Evolutionary conservation across 129 eudicot genomes (phyloP), one percentile per base, ranked within the genome.

Genomic region (Dittrichia graveolens): DNA sequence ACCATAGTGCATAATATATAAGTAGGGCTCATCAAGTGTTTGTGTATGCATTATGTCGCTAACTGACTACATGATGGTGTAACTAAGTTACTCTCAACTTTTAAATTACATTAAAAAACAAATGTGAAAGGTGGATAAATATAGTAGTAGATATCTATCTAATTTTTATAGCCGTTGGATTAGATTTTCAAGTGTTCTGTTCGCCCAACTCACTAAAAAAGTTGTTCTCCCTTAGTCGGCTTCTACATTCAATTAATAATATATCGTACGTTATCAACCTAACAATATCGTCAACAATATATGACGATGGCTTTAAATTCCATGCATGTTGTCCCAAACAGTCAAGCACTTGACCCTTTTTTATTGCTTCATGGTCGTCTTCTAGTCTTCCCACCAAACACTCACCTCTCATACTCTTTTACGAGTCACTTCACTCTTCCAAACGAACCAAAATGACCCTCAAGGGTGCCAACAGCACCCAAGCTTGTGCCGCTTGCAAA

Each of bases 401-500:
- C 57, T 35, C 59, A 65, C 48, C 34, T 11, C 12, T 52, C 7
- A 56, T 37, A 64, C 38, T 2, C 19, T 53, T 56, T 57, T 59
- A 42, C 70, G 5, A 59, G 16, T 58, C 56, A 48, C 61, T 77
- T 69, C 55, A 48, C 14, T 59, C 61, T 46, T 38, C 45, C 10
- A 65, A 68, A 64, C 72, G 3, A 70, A 44, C 72, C 71, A 64
- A 61, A 8, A 92, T 87, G 98, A 89, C 98, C 72, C 84, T 83
- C 5, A 89, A 84, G 82, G 89, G 92, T 74, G 93, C 86, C 41
- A 78, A 81, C 64, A 79, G 73, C 74, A 54, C 56, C 41, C 88
- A 85, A 72, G 95, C 96, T 0, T 93, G 98, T 48, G 98, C 95
- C 18, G 98, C 98, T 5, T 93, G 98, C 87, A 90, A 87, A 62